phyloP scores from a whole-genome alignment of 306 rosid genomes.

The Myrica gale region DNA sequence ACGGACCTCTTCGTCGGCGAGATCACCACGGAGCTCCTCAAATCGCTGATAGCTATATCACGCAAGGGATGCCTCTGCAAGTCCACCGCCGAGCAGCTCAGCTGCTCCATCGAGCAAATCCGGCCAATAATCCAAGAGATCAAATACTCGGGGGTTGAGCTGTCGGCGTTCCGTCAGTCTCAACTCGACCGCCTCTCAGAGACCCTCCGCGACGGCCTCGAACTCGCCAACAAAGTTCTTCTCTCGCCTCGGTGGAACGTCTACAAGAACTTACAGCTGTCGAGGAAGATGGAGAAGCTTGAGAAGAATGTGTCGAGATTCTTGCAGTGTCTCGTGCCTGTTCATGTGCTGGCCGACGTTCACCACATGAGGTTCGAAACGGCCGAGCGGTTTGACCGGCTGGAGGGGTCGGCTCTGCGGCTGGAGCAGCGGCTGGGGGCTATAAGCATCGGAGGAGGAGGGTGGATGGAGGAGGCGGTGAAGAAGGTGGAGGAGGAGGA shows the following conservation, averaged over 20 bases:
- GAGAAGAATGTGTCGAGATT: constrained; percentile 57
- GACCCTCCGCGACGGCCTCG: constrained; percentile 53
- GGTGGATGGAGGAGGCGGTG: constrained; percentile 70
- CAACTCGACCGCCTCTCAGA: constrained; percentile 69
- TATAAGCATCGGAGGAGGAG: constrained; percentile 62
- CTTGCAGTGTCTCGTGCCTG: constrained; percentile 58
- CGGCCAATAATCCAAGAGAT: constrained; percentile 64
- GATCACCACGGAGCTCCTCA: constrained; percentile 72
- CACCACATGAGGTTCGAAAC: constrained; percentile 52
- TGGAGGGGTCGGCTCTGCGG: constrained; percentile 34
- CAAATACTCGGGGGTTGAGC: constrained; percentile 79
- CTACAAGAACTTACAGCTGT: constrained; percentile 63
- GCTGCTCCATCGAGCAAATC: constrained; percentile 27
- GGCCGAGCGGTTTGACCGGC: constrained; percentile 60
- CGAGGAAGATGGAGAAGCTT: constrained; percentile 72
- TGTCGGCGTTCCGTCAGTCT: constrained; percentile 47
- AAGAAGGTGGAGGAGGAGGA: constrained; percentile 54
- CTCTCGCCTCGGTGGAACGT: constrained; percentile 64
- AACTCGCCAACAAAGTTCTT: constrained; percentile 58
- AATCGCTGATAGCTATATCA: constrained; percentile 40
- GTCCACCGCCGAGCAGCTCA: constrained; percentile 57
- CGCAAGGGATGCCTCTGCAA: constrained; percentile 56
- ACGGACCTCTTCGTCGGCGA: constrained; percentile 86
- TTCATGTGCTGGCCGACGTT: constrained; percentile 72
- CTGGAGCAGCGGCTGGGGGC: constrained; percentile 57